Percentiles rank a stretch among this genome's conserved stretches.
These are phyloP conservation scores for Picea glauca DNA, from an alignment of 75 land plant genomes.

Conservation along the genomic window DNA sequence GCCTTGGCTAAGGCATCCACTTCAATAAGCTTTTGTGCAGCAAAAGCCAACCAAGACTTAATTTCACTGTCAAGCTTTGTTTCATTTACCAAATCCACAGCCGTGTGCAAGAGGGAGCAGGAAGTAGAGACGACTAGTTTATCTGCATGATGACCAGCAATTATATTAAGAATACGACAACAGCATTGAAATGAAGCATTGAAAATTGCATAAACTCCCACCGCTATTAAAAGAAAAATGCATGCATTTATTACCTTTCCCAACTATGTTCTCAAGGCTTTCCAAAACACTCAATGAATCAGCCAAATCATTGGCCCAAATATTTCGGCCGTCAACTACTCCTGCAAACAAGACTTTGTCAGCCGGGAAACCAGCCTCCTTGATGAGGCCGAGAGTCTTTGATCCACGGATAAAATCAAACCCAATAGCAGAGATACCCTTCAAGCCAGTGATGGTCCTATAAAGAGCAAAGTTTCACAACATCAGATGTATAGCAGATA, in stretches of 20 bases:
- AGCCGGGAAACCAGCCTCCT: constrained; percentile 53
- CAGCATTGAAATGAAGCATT: neutral
- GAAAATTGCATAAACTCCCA: neutral
- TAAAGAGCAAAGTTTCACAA: neutral
- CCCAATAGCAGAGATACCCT: constrained; percentile 57
- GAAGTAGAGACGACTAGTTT: constrained; percentile 80
- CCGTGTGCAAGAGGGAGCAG: constrained; percentile 77
- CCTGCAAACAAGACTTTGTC: constrained; percentile 77
- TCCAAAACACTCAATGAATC: constrained; percentile 42
- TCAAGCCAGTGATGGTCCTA: constrained; percentile 54
- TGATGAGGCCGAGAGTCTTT: constrained; percentile 60
- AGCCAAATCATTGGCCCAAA: constrained; percentile 84
- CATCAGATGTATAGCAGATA: no score
- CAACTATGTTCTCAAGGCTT: constrained; percentile 43
- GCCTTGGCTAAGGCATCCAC: constrained; percentile 73
- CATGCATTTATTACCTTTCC: constrained; percentile 49
- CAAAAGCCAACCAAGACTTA: constrained; percentile 78
- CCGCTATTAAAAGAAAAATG: neutral
- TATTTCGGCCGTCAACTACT: constrained; percentile 85
- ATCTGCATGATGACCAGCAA: constrained; percentile 26
- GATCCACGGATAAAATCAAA: constrained; percentile 79
- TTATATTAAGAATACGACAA: neutral
- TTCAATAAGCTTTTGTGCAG: constrained; percentile 58
- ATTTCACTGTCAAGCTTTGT: constrained; percentile 72
- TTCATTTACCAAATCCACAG: constrained; percentile 65